Base-by-base conservation (phyloP, 2,329 filamentous ascomycete genomes). In the Diaporthe caulivora region DNA sequence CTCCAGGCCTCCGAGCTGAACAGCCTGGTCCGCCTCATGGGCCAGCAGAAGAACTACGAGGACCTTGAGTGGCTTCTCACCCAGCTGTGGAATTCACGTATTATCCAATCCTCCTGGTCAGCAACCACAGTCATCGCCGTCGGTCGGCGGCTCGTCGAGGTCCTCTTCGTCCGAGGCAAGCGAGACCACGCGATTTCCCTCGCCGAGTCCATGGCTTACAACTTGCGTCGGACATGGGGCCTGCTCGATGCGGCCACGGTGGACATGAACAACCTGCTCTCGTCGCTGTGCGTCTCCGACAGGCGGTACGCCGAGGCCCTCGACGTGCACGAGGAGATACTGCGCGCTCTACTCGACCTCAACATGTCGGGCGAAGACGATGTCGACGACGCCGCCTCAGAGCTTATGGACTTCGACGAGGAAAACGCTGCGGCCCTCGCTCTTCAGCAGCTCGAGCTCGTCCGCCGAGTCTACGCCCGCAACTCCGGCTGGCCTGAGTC, bases 1-100 rank as follows among this genome's bases (percentile, higher is more conserved):
- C 74, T 75, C 18, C 71, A 75, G 68, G 71, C 74, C 34, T 62
- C 58, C 21, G 74, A 75, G 71, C 74, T 75, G 34, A 75, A 75
- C 74, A 75, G 74, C 53, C 62, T 75, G 54, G 74, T 75, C 53
- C 71, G 74, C 47, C 74, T 75, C 40, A 75, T 75, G 74, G 74
- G 74, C 40, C 74, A 75, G 53, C 74, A 75, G 68, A 75, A 75
- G 74, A 75, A 75, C 67, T 75, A 75, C 65, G 74, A 75, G 71
- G 74, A 75, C 24, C 74, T 75, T 26, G 74, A 75, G 71, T 75
- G 74, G 74, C 74, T 75, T 29, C 74, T 75, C 40, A 75, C 71
- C 54, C 74, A 75, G 68, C 74, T 75, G 40, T 75, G 74, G 74
- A 73, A 75, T 62, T 75, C 74, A 26, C 74, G 74, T 73, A 57